phyloP scores from a whole-genome alignment of 495 filamentous ascomycete species.

The Aspergillus bertholletiae region DNA sequence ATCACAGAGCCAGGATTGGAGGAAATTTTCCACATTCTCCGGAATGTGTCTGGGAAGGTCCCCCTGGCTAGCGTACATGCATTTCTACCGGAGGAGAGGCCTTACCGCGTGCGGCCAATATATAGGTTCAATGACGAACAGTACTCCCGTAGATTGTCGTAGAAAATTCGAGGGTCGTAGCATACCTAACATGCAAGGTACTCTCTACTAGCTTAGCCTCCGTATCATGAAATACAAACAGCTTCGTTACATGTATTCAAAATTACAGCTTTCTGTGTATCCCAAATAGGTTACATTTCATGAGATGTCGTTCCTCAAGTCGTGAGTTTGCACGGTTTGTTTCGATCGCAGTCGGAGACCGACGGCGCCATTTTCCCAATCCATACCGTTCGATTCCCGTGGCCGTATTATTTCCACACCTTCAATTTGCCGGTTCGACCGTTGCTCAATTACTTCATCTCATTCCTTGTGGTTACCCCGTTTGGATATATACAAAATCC shows the following conservation, averaged over 20 bases:
- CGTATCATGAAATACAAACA: no score
- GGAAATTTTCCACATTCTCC: constrained; percentile 52
- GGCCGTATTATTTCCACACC: background rate
- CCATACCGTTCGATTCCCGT: no score
- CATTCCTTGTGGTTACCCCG: background rate
- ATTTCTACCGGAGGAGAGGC: no score
- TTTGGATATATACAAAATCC: background rate
- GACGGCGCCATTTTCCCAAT: background rate
- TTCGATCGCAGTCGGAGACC: background rate
- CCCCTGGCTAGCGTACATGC: no score
- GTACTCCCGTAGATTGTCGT: no score
- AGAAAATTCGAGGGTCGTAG: no score
- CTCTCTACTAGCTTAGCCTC: no score
- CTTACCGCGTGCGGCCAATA: constrained; percentile 48
- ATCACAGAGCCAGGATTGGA: constrained; percentile 51
- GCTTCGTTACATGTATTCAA: no score
- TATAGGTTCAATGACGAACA: no score
- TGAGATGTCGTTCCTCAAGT: constrained; percentile 41
- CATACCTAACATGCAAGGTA: no score
- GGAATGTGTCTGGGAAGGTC: constrained; percentile 35
- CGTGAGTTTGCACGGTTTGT: background rate
- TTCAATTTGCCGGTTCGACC: background rate
- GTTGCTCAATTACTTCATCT: background rate
- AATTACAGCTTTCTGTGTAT: no score
- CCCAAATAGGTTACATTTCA: constrained; percentile 47